Conservation (phyloP, 1,284 basidiomycete species). For the Volvariella volvacea region DNA sequence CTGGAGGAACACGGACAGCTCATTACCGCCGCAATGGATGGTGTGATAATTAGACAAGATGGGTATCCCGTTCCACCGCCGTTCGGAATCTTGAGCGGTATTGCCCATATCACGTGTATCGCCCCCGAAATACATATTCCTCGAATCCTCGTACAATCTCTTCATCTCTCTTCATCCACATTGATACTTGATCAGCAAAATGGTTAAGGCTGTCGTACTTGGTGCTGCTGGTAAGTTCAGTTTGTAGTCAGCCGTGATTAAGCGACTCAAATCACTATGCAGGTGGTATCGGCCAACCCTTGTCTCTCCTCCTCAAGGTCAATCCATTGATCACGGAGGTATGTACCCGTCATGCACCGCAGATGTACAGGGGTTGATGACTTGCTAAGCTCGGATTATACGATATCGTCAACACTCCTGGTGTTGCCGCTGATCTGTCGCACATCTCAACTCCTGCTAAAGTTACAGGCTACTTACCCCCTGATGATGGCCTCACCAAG, state of each 20-base stretch:
- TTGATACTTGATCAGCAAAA: conserved; percentile 22
- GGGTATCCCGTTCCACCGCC: too few relatives aligned
- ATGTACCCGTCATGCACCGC: conserved; percentile 8
- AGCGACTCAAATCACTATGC: too few relatives aligned
- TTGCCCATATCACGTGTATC: conserved; percentile 2
- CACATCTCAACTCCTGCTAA: conserved; percentile 81
- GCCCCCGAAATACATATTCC: not conserved
- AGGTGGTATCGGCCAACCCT: conserved; percentile 91
- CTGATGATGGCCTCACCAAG: conserved; percentile 78
- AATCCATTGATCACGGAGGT: conserved; percentile 80
- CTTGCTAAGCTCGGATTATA: conserved; percentile 68
- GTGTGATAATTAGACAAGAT: too few relatives aligned
- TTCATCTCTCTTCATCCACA: conserved; percentile 10
- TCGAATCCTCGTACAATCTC: conserved; percentile 9
- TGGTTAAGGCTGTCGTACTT: conserved; percentile 92
- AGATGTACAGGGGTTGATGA: not conserved
- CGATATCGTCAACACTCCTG: conserved; percentile 96
- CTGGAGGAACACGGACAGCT: too few relatives aligned
- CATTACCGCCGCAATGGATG: too few relatives aligned
- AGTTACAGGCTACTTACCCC: conserved; percentile 69
- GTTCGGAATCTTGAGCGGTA: too few relatives aligned
- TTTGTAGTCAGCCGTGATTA: too few relatives aligned
- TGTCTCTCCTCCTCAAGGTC: conserved; percentile 85
- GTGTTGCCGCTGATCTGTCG: conserved; percentile 91
- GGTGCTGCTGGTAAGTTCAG: conserved; percentile 75